Conservation (phyloP, 768 basidiomycete genomes). For the Lepiota venenata region DNA sequence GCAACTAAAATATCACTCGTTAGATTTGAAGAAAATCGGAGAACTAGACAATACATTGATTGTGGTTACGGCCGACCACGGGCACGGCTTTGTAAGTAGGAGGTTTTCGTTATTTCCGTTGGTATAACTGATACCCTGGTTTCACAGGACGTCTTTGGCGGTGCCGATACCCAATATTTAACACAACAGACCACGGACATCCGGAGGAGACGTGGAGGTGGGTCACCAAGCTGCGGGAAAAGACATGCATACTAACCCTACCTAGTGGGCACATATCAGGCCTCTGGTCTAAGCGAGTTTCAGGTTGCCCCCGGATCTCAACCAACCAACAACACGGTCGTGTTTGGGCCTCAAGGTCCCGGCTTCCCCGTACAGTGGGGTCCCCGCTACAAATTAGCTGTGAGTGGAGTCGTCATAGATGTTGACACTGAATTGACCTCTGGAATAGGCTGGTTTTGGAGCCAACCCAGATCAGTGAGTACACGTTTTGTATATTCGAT, state of each 20-base stretch:
- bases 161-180: slow-evolving; percentile 37
- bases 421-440: background rate
- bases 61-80: slow-evolving; percentile 44
- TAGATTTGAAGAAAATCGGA: slow-evolving; percentile 40
- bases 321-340: slow-evolving; percentile 35
- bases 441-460: slow-evolving; percentile 31
- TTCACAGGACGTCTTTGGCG: slow-evolving; percentile 38
- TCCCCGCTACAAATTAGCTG: slow-evolving; percentile 38
- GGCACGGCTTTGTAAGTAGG: slow-evolving; percentile 39
- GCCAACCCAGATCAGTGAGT: slow-evolving; percentile 40
- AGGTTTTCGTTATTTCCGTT: background rate
- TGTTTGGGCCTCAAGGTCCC: slow-evolving; percentile 36
- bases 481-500: background rate
- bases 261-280: slow-evolving; percentile 34
- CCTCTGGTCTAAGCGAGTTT: slow-evolving; percentile 39
- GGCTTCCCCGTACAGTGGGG: slow-evolving; percentile 45
- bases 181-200: slow-evolving; percentile 28
- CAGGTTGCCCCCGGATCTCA: slow-evolving; percentile 32
- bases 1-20: background rate
- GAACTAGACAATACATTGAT: slow-evolving; percentile 40
- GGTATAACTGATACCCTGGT: background rate
- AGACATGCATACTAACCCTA: background rate
- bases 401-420: slow-evolving; percentile 10
- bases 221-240: background rate
- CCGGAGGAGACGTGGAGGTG: slow-evolving; percentile 29